These are phyloP conservation scores for Lachancea nothofagi DNA, from an alignment of 805 yeast species.

Conservation along the genomic window DNA sequence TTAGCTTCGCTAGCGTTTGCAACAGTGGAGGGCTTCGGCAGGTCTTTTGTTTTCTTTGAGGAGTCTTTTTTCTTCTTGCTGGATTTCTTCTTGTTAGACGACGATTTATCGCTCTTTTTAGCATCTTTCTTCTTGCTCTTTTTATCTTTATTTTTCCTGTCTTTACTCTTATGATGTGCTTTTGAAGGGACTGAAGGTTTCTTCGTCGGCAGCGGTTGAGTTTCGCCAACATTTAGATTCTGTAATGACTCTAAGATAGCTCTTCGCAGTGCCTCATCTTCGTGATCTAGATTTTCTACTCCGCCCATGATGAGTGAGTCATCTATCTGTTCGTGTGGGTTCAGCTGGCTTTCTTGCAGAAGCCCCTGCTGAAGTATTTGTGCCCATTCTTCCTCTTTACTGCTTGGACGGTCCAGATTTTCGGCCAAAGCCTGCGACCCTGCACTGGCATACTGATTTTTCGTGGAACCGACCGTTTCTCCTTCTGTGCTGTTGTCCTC, in stretches of 20 bases:
- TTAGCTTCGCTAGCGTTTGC: slow-evolving; percentile 7
- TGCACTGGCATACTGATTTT: slow-evolving; percentile 1
- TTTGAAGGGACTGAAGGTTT: not conserved
- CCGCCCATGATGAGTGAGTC: slow-evolving; percentile 1
- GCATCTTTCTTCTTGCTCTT: slow-evolving; percentile 15
- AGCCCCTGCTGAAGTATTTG: slow-evolving; percentile 28
- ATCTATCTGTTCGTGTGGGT: slow-evolving; percentile 8
- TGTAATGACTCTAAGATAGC: slow-evolving; percentile 31
- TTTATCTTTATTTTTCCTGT: slow-evolving; percentile 8
- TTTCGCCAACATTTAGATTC: slow-evolving; percentile 14
- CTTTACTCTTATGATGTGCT: slow-evolving; percentile 4
- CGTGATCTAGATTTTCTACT: slow-evolving; percentile 25
- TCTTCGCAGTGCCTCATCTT: slow-evolving; percentile 30
- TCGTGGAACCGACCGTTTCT: slow-evolving; percentile 4
- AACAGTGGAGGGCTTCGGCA: slow-evolving; percentile 13
- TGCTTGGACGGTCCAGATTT: slow-evolving; percentile 8
- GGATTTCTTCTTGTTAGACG: slow-evolving; percentile 13
- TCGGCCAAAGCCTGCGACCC: slow-evolving; percentile 7
- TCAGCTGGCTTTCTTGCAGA: slow-evolving; percentile 13
- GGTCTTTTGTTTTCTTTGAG: slow-evolving; percentile 16
- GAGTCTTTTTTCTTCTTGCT: slow-evolving; percentile 20
- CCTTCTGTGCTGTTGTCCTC: slow-evolving; percentile 8
- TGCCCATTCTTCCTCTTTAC: slow-evolving; percentile 29
- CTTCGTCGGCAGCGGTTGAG: slow-evolving; percentile 3
- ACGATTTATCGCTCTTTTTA: slow-evolving; percentile 7